Evolutionary conservation across 805 yeast genomes (phyloP), one percentile per base, ranked within the genome.

Genomic region (Barnettozyma botsteinii): DNA sequence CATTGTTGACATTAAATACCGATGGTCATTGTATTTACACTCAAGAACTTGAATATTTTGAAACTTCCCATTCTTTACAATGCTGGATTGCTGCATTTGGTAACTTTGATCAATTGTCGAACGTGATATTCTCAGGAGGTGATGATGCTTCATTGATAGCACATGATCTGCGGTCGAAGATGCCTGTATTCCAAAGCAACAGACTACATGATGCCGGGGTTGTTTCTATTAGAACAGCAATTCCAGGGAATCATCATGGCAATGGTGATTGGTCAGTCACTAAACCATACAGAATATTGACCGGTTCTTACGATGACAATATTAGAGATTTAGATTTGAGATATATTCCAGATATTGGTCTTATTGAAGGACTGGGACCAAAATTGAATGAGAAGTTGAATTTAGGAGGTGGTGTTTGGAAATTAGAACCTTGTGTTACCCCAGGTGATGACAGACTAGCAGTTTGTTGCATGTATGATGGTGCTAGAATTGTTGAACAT

Each of bases 371-470:
- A 1, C 52, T 66, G n/a, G 63, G 73, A 2, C 91, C 91, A 0
- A 61, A 59, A 23, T 65, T 68, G 0, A 55, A 57, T 6, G 59
- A 66, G 12, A 64, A 65, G 31, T 59, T 66, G 22, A 72, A 80
- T 34, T 64, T 93, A 4, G 89, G 87, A 1, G 98, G 98, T 6
- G 98, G 98, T 2, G 98, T 91, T 3, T 91, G 98, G 98, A 67
- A 96, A 51, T 68, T 93, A 42, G 64, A 78, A 7, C 96, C 95
- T 2, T 67, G 75, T 15, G 75, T 78, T 0, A 40, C 48, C 0
- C 49, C 54, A 4, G 49, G 55, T 12, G 67, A 66, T 25, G 62
- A 73, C 41, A 63, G 75, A 31, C 70, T 91, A 0, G 62, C 91
- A 36, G 78, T 81, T 0, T 89, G 97, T 58, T 87, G 96, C 55